phyloP scores from a whole-genome alignment of 129 eudicot genomes.

The Heracleum sosnowskyi region DNA sequence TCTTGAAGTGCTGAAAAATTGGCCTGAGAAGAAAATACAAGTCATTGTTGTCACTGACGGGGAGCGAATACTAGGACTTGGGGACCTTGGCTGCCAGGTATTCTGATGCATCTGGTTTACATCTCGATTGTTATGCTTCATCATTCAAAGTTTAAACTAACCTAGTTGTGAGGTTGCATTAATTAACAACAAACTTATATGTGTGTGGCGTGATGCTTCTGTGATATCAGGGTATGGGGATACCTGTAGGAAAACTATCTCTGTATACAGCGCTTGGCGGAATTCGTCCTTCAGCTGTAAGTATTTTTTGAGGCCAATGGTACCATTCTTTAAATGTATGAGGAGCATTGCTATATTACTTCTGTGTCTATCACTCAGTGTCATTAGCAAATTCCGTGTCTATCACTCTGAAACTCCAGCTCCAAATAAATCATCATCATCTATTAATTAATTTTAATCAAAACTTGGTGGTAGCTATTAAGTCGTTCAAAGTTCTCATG shows the following conservation, averaged over 20 bases:
- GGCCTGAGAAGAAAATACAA: slow-evolving; percentile 95
- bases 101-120: not conserved
- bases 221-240: slow-evolving; percentile 93
- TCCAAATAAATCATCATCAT: not conserved
- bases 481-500: not conserved
- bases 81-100: slow-evolving; percentile 99
- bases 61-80: slow-evolving; percentile 93
- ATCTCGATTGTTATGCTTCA: not conserved
- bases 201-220: not conserved
- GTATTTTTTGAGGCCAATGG: slow-evolving; percentile 18
- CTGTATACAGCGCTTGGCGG: slow-evolving; percentile 97
- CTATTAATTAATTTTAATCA: not conserved
- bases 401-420: not conserved
- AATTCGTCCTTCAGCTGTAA: slow-evolving; percentile 94
- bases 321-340: not conserved
- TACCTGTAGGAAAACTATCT: slow-evolving; percentile 96
- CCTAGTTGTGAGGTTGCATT: not conserved
- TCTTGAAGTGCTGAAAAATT: slow-evolving; percentile 87
- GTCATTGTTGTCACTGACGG: slow-evolving; percentile 98
- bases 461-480: not conserved
- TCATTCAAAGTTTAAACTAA: not conserved
- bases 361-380: not conserved
- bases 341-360: not conserved
- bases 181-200: not conserved
- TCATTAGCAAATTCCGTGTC: not conserved